Conservation (phyloP, 2,329 filamentous ascomycete species). For the Talaromyces rugulosus region DNA sequence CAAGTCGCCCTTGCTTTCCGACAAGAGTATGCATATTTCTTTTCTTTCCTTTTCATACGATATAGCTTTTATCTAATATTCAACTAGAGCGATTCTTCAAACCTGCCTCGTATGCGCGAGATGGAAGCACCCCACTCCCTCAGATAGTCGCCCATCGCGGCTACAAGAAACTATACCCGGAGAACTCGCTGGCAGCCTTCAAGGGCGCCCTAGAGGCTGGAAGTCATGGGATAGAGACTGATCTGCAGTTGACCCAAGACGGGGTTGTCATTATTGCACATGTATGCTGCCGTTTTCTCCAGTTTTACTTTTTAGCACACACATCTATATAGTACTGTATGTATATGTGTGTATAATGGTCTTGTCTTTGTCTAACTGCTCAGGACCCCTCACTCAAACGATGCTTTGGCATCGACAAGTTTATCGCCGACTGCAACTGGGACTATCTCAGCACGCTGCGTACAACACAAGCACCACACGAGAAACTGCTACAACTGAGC, state of each 20-base stretch:
- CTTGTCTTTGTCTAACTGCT: not conserved
- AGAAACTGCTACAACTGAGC: conserved; percentile 66
- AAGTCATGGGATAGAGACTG: conserved; percentile 80
- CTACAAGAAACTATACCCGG: conserved; percentile 67
- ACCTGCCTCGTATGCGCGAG: conserved; percentile 5
- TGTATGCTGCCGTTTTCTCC: conserved; percentile 40
- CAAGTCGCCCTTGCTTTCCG: not conserved
- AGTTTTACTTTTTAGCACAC: no score
- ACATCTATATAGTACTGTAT: no score
- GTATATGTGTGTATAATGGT: not conserved
- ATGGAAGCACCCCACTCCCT: conserved; percentile 19
- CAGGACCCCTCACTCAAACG: conserved; percentile 73
- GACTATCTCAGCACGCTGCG: conserved; percentile 63
- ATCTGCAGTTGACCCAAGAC: conserved; percentile 78
- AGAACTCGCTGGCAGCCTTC: conserved; percentile 83
- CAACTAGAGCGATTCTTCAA: conserved; percentile 3
- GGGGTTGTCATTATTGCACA: conserved; percentile 81
- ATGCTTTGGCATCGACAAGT: conserved; percentile 72
- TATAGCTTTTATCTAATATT: not conserved
- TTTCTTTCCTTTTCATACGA: not conserved
- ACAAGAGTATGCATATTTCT: not conserved
- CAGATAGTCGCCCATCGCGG: conserved; percentile 42
- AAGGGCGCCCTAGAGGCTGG: conserved; percentile 67
- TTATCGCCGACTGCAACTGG: conserved; percentile 74
- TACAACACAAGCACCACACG: conserved; percentile 63